Percentiles rank a stretch among this genome's conserved stretches.
Evolutionary conservation across 2,329 filamentous ascomycete genomes (phyloP).

Genomic region (Ophiostoma sp.): DNA sequence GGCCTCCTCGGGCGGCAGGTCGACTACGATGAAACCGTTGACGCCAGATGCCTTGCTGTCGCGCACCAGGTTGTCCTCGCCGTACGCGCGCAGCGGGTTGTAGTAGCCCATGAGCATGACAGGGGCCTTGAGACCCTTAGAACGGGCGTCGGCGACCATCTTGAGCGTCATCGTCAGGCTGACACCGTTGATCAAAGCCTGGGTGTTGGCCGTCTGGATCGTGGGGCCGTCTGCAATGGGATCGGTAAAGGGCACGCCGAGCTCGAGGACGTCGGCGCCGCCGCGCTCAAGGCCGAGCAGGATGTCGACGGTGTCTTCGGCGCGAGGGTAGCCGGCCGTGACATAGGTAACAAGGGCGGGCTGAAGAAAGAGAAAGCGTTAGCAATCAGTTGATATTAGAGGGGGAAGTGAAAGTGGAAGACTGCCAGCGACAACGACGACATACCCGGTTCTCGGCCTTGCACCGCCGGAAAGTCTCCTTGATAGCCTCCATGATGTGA

Average conservation of each 20-base stretch:
- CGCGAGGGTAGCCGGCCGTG: constrained; percentile 85
- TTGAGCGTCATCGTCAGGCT: constrained; percentile 76
- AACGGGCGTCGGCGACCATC: constrained; percentile 80
- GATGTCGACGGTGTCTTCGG: constrained; percentile 79
- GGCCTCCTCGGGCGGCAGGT: constrained; percentile 93
- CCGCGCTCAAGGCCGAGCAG: constrained; percentile 89
- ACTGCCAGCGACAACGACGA: background rate
- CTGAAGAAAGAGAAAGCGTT: constrained; percentile 42
- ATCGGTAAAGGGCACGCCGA: constrained; percentile 95
- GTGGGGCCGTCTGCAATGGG: constrained; percentile 97
- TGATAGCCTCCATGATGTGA: constrained; percentile 56
- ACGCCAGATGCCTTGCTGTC: constrained; percentile 83
- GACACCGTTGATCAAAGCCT: constrained; percentile 85
- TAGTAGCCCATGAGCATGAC: constrained; percentile 98
- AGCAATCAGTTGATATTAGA: background rate
- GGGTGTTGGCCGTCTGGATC: constrained; percentile 92
- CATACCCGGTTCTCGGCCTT: constrained; percentile 59
- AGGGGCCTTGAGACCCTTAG: constrained; percentile 74
- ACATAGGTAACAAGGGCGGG: constrained; percentile 92
- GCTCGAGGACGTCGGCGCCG: constrained; percentile 91
- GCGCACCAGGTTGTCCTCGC: constrained; percentile 82
- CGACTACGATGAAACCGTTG: constrained; percentile 96
- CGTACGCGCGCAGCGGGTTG: constrained; percentile 92
- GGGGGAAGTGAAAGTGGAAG: no score
- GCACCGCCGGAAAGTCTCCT: constrained; percentile 60